Conservation (phyloP, 2,329 filamentous ascomycete species). For the Pseudocercospora eumusae region DNA sequence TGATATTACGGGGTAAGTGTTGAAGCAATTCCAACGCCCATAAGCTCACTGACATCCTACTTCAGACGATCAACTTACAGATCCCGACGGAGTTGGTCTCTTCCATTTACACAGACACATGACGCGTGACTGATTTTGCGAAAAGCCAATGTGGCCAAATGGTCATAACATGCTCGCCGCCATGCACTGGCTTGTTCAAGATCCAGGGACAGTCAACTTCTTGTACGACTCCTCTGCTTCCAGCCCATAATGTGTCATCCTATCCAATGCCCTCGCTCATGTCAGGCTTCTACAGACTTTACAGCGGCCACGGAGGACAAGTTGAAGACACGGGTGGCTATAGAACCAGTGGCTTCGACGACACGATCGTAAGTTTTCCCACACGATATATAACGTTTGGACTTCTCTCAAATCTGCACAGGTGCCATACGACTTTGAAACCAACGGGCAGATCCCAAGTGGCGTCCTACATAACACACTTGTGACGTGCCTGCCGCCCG, state of each 20-base stretch:
- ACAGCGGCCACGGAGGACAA: constrained; percentile 61
- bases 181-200: constrained; percentile 60
- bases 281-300: constrained; percentile 42
- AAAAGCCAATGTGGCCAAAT: constrained; percentile 38
- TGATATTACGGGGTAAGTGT: constrained; percentile 33
- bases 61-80: constrained; percentile 40
- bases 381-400: background rate
- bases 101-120: background rate
- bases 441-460: constrained; percentile 57
- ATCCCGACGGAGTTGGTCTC: constrained; percentile 30
- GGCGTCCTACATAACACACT: constrained; percentile 55
- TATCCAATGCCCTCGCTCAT: background rate
- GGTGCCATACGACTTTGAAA: constrained; percentile 41
- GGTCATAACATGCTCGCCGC: constrained; percentile 49
- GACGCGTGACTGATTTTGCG: background rate
- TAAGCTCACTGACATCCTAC: background rate
- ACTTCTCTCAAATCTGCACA: background rate
- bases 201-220: constrained; percentile 56
- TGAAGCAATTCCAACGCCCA: constrained; percentile 28
- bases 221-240: constrained; percentile 33
- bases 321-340: constrained; percentile 20
- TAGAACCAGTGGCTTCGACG: constrained; percentile 35
- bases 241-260: too few relatives aligned
- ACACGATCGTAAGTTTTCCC: constrained; percentile 30
- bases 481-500: constrained; percentile 54